phyloP scores from a whole-genome alignment of 371 early-diverging fungal species.

The Mucor sp. region DNA sequence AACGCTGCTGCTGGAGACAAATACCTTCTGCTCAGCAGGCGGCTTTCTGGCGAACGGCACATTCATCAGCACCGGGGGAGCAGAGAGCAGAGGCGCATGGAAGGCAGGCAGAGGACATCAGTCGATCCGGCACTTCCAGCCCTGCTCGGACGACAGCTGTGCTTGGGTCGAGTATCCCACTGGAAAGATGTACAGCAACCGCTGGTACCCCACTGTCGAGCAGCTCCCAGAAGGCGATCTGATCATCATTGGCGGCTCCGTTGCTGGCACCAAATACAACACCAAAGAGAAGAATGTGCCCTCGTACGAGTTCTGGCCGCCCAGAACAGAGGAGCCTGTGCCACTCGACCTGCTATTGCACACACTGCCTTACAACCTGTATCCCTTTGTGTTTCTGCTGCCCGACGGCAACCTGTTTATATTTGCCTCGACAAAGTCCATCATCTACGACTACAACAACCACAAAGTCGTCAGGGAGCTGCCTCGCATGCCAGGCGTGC shows the following conservation, averaged over 20 bases:
- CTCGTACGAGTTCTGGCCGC: slow-evolving; percentile 49
- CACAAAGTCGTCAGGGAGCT: slow-evolving; percentile 45
- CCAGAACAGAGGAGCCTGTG: slow-evolving; percentile 31
- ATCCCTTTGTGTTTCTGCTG: slow-evolving; percentile 54
- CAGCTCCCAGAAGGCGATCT: slow-evolving; percentile 58
- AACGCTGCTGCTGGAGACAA: slow-evolving; percentile 51
- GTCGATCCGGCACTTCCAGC: slow-evolving; percentile 53
- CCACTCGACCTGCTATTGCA: slow-evolving; percentile 48
- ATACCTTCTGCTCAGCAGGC: slow-evolving; percentile 68
- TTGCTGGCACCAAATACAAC: slow-evolving; percentile 52
- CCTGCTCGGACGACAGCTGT: slow-evolving; percentile 50
- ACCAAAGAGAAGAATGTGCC: slow-evolving; percentile 54
- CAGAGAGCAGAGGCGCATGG: slow-evolving; percentile 46
- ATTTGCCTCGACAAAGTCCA: slow-evolving; percentile 56
- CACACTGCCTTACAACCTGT: slow-evolving; percentile 63
- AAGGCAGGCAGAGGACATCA: slow-evolving; percentile 56
- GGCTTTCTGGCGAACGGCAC: slow-evolving; percentile 61
- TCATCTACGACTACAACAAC: slow-evolving; percentile 54
- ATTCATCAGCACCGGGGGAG: slow-evolving; percentile 63
- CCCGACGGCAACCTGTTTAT: slow-evolving; percentile 59
- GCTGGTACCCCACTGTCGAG: slow-evolving; percentile 68
- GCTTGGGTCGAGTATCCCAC: slow-evolving; percentile 45
- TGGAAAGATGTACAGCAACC: slow-evolving; percentile 41
- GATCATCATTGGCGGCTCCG: slow-evolving; percentile 61
- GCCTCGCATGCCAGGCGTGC: slow-evolving; percentile 58